Conservation (phyloP, 2,329 filamentous ascomycete species). For the Didymella pinodella region DNA sequence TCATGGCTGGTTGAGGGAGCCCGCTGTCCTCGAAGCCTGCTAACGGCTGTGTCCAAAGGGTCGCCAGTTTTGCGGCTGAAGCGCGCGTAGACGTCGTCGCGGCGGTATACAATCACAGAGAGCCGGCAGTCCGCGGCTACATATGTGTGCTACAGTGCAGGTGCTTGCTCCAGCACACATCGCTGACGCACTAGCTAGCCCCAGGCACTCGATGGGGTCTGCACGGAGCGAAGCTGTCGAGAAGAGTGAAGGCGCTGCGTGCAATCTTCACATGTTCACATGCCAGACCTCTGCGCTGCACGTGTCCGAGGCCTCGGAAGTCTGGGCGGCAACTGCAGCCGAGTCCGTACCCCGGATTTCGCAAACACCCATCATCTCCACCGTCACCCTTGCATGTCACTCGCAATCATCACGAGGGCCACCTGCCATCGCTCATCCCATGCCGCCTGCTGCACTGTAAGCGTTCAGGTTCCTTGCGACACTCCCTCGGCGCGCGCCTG, state of each 20-base stretch:
- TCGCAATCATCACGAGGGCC: constrained; percentile 2
- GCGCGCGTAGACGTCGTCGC: not conserved
- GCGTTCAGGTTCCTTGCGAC: not conserved
- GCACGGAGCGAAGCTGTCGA: constrained; percentile 1
- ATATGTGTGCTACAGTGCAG: constrained; percentile 23
- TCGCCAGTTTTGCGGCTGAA: constrained; percentile 41
- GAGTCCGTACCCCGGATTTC: constrained; percentile 14
- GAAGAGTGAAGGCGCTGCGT: constrained; percentile 3
- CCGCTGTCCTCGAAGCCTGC: constrained; percentile 33
- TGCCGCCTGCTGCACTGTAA: not conserved
- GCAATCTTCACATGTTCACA: constrained; percentile 13
- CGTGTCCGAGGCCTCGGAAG: constrained; percentile 12
- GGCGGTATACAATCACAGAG: constrained; percentile 1
- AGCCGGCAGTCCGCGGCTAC: constrained; percentile 5
- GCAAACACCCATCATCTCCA: constrained; percentile 13
- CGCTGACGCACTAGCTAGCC: constrained; percentile 13
- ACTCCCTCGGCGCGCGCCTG: not conserved
- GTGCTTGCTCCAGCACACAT: constrained; percentile 24
- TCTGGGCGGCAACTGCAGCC: constrained; percentile 10
- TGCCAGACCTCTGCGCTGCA: constrained; percentile 16
- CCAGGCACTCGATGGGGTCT: constrained; percentile 10
- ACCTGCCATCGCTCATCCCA: not conserved
- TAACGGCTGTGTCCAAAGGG: constrained; percentile 32
- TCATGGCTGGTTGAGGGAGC: constrained; percentile 42
- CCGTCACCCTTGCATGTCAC: constrained; percentile 18